Evolutionary conservation across 768 basidiomycete species (phyloP), one percentile per base, ranked within the genome.

Genomic region (Auricularia auricula-judae): DNA sequence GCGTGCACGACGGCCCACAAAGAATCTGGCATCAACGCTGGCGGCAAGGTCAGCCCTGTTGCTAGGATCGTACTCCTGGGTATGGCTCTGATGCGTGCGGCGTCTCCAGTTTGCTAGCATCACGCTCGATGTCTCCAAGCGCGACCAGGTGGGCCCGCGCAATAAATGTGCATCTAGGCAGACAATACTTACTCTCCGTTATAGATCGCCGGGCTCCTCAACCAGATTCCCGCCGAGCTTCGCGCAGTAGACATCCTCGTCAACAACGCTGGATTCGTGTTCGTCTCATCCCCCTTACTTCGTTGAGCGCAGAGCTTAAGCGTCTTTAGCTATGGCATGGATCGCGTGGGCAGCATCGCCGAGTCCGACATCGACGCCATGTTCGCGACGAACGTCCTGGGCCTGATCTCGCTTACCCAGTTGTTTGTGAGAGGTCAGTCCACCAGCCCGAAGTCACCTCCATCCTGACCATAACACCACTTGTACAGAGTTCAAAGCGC

Each of bases 181-280:
- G 12, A 7, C 8, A 14, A 14, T 42, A 2, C 56, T 59, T 29
- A 59, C 34, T 8, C 23, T 12, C 56, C 18, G 11, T 5, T 7
- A 10, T 29, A 59, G 56, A 59, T 59, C 62, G 83, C 87, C 3
- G 74, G 76, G 33, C 79, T 97, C 35, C 82, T 85, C 77, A 84
- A 85, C 51, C 86, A 87, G 68, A 77, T 95, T 16, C 91, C 91
- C 0, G 70, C 77, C 58, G 83, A 86, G 21, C 80, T 93, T 56
- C 83, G 84, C 64, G 76, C 86, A 61, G 80, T 97, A 65, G 94
- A 97, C 71, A 82, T 97, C 63, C 85, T 93, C 51, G 86, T 87
- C 54, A 88, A 87, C 72, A 88, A 88, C 69, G 95, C 97, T 42
- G 96, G 97, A 36, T 93, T 87, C 70, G 97, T 98, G 36, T 59